Conservation (phyloP, 2,329 filamentous ascomycete species). For the Byssothecium circinans region DNA sequence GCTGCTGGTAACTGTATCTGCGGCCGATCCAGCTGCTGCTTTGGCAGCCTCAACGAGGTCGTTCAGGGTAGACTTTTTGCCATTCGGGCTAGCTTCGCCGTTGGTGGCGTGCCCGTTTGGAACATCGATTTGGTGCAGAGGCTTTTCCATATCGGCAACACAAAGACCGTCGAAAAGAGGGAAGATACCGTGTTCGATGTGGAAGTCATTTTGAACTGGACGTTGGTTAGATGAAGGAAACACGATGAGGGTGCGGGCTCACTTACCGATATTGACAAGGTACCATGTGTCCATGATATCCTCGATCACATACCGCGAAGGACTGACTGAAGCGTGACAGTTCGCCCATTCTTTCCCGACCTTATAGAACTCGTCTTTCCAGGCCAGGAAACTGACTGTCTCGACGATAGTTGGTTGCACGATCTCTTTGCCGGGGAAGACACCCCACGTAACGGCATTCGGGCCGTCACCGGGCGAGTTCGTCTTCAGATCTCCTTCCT, state of each 20-base stretch:
- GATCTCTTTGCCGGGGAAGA: constrained; percentile 98
- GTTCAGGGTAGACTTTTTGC: constrained; percentile 10
- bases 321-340: constrained; percentile 76
- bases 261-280: constrained; percentile 87
- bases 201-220: constrained; percentile 95
- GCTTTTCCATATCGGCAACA: constrained; percentile 64
- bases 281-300: constrained; percentile 89
- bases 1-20: constrained; percentile 33
- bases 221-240: background rate
- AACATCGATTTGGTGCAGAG: constrained; percentile 23
- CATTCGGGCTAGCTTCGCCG: constrained; percentile 6
- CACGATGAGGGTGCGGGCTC: background rate
- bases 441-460: constrained; percentile 99
- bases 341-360: constrained; percentile 92
- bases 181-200: constrained; percentile 79
- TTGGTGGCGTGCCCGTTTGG: constrained; percentile 13
- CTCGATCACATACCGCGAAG: constrained; percentile 78
- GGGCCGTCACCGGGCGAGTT: constrained; percentile 85
- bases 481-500: constrained; percentile 76
- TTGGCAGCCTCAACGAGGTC: constrained; percentile 31
- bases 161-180: constrained; percentile 78
- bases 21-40: constrained; percentile 15
- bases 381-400: constrained; percentile 94
- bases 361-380: constrained; percentile 97
- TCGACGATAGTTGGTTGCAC: constrained; percentile 99